Evolutionary conservation across 2,329 filamentous ascomycete genomes (phyloP).

Genomic region (Bimuria novae-zelandiae): DNA sequence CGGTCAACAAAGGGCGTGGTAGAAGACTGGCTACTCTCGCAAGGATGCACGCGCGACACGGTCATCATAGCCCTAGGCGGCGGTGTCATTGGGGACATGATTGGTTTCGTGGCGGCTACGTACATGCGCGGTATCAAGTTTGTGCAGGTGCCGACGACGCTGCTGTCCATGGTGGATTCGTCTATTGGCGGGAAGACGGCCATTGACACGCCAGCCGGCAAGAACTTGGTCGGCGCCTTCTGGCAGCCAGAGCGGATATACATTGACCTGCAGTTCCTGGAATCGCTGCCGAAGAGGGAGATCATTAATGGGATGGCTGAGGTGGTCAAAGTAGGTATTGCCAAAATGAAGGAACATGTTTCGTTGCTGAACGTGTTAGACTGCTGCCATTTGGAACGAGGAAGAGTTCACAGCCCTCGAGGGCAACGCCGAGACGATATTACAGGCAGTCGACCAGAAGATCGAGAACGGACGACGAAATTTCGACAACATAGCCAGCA

Average conservation of each 20-base stretch:
- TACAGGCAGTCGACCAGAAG: slow-evolving; percentile 70
- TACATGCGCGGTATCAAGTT: slow-evolving; percentile 98
- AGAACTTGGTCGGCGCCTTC: slow-evolving; percentile 94
- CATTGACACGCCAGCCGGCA: slow-evolving; percentile 93
- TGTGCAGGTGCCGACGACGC: slow-evolving; percentile 92
- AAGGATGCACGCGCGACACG: slow-evolving; percentile 92
- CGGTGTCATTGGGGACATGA: slow-evolving; percentile 97
- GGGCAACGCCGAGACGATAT: slow-evolving; percentile 75
- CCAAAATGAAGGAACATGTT: neutral
- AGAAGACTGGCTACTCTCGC: slow-evolving; percentile 93
- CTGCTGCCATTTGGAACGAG: slow-evolving; percentile 94
- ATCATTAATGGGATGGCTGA: slow-evolving; percentile 99
- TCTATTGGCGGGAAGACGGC: slow-evolving; percentile 98
- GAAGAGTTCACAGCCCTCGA: slow-evolving; percentile 84
- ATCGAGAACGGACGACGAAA: slow-evolving; percentile 61
- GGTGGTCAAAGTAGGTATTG: slow-evolving; percentile 71
- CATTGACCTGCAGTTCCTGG: slow-evolving; percentile 89
- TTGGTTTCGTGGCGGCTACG: slow-evolving; percentile 94
- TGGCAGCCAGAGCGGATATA: slow-evolving; percentile 96
- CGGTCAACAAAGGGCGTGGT: slow-evolving; percentile 92
- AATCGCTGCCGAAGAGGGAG: slow-evolving; percentile 86
- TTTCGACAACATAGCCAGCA: slow-evolving; percentile 67
- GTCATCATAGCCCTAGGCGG: slow-evolving; percentile 94
- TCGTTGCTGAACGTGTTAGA: slow-evolving; percentile 53
- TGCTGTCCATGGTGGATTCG: slow-evolving; percentile 97